These are phyloP conservation scores for Bonia amplexicaulis DNA, from an alignment of 176 grass and related monocot genomes.

Conservation along the genomic window DNA sequence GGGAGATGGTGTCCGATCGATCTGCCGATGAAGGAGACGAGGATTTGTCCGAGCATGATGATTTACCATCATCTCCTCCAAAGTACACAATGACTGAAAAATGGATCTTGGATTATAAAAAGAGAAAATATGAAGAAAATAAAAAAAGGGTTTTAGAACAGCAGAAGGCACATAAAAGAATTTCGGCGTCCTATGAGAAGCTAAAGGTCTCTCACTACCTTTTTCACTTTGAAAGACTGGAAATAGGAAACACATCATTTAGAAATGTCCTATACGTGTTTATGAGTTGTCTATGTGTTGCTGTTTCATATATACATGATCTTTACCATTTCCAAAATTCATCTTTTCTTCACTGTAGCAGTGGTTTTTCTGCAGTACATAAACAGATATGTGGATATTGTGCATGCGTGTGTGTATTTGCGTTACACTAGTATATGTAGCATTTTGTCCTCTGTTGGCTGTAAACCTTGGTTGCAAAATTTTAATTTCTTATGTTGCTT, in stretches of 20 bases:
- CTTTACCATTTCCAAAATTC: background rate
- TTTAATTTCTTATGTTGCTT: constrained; percentile 22
- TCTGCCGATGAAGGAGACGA: constrained; percentile 64
- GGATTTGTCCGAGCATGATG: constrained; percentile 50
- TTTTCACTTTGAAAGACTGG: background rate
- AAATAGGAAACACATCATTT: background rate
- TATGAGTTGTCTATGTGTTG: constrained; percentile 1
- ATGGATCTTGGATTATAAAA: constrained; percentile 81
- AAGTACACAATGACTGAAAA: constrained; percentile 84
- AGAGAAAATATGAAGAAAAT: constrained; percentile 63
- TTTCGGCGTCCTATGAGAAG: constrained; percentile 60
- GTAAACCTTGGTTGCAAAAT: constrained; percentile 8
- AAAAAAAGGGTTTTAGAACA: constrained; percentile 51
- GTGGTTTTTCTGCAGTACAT: background rate
- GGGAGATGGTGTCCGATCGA: constrained; percentile 43
- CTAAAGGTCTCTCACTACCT: constrained; percentile 61
- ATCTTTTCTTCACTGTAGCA: background rate
- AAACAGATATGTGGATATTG: background rate
- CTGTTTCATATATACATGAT: constrained; percentile 16
- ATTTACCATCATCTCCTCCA: constrained; percentile 59
- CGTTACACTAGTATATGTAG: background rate
- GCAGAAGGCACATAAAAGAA: constrained; percentile 63
- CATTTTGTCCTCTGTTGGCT: background rate
- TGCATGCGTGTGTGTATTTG: background rate
- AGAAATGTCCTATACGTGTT: background rate